Evolutionary conservation across 2,329 filamentous ascomycete genomes (phyloP).

Genomic region (Stagonosporopsis rhizophila): DNA sequence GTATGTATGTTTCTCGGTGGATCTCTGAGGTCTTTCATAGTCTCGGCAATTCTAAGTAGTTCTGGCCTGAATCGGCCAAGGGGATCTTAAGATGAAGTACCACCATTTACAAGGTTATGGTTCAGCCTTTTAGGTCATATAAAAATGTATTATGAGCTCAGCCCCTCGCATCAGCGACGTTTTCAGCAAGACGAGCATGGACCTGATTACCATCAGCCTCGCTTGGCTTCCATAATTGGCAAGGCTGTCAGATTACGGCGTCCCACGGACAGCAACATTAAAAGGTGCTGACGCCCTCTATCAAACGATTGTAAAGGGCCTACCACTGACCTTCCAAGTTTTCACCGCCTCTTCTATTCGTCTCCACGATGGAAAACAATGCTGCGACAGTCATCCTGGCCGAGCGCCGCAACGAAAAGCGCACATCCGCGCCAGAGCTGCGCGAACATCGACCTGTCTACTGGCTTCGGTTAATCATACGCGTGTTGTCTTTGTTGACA

Average conservation of each 20-base stretch:
- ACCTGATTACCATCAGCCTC: constrained; percentile 7
- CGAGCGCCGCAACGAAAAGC: constrained; percentile 16
- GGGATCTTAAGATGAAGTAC: too few species aligned
- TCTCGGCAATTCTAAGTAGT: too few species aligned
- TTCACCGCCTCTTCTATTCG: too few species aligned
- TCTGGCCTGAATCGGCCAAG: too few species aligned
- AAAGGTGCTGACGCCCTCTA: neutral
- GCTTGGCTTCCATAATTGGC: constrained; percentile 7
- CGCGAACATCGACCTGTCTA: constrained; percentile 22
- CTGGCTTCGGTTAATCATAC: constrained; percentile 22
- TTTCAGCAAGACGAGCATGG: neutral
- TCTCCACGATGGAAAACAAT: constrained; percentile 17
- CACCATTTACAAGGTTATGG: neutral
- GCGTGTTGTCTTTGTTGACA: constrained; percentile 18
- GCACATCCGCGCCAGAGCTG: constrained; percentile 14
- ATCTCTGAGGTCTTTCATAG: too few species aligned
- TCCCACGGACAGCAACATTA: constrained; percentile 11
- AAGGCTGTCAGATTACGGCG: constrained; percentile 13
- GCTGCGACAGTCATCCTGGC: constrained; percentile 16
- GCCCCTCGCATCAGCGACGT: constrained; percentile 8
- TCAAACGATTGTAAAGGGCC: neutral
- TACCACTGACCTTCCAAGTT: too few species aligned
- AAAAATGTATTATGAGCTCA: neutral
- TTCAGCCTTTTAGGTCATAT: neutral
- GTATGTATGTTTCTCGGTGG: too few species aligned